phyloP scores from a whole-genome alignment of 2,329 filamentous ascomycete genomes.

The Dendrostoma leiphaemia region DNA sequence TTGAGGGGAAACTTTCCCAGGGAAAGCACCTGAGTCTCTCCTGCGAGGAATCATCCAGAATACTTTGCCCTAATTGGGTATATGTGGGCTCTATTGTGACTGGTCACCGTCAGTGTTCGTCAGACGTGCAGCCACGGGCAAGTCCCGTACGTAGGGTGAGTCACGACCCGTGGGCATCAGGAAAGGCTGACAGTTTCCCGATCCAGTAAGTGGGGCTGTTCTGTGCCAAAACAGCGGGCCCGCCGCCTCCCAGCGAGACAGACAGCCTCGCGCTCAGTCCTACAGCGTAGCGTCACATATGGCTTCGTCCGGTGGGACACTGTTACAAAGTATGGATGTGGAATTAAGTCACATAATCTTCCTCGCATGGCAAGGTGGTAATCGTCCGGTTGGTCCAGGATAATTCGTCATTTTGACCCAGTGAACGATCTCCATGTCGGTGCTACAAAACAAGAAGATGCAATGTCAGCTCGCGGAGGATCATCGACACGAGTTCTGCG shows the following conservation, averaged over 20 bases:
- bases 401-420: too few species aligned
- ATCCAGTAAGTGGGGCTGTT: not conserved
- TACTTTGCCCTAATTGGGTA: not conserved
- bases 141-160: not conserved
- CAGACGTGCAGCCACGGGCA: not conserved
- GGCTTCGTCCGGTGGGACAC: not conserved
- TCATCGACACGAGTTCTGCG: too few species aligned
- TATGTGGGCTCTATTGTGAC: not conserved
- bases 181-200: not conserved
- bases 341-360: too few species aligned
- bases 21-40: not conserved
- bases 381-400: too few species aligned
- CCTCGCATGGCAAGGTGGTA: too few species aligned
- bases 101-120: not conserved
- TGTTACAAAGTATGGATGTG: not conserved
- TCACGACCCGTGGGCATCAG: not conserved
- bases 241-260: too few species aligned
- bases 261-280: too few species aligned
- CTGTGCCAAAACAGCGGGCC: not conserved
- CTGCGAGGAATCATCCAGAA: not conserved
- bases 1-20: not conserved
- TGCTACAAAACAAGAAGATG: too few species aligned
- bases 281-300: not conserved
- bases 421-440: too few species aligned
- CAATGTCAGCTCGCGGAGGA: too few species aligned